Conservation (phyloP, 192 early-diverging fungal genomes). For the Umbelopsis vinacea region DNA sequence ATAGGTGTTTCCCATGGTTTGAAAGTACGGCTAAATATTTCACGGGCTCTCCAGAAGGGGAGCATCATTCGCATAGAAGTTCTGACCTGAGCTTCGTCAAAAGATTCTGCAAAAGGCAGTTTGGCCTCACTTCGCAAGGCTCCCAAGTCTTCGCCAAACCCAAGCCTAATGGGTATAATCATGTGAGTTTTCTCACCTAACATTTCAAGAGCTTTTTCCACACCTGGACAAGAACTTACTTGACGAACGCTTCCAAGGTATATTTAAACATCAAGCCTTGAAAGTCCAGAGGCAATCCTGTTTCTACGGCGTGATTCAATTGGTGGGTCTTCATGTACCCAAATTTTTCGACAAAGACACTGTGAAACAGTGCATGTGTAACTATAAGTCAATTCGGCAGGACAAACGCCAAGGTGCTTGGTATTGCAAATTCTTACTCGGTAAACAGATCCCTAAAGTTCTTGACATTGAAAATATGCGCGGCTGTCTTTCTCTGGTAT, state of each 20-base stretch:
- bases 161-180: conserved; percentile 27
- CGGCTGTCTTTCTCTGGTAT: conserved; percentile 58
- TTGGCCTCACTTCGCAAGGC: conserved; percentile 42
- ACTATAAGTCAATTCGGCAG: no score
- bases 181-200: not conserved
- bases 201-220: not conserved
- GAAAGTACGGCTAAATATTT: conserved; percentile 9
- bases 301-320: conserved; percentile 36
- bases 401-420: not conserved
- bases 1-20: conserved; percentile 25
- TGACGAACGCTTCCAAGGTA: conserved; percentile 52
- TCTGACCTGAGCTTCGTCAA: conserved; percentile 51
- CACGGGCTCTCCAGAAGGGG: conserved; percentile 20
- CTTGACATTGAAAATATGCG: conserved; percentile 44
- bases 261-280: conserved; percentile 51
- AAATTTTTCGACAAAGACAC: conserved; percentile 40
- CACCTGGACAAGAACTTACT: conserved; percentile 30
- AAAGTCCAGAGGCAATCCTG: conserved; percentile 41
- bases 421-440: conserved; percentile 31
- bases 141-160: conserved; percentile 55
- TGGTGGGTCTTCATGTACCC: conserved; percentile 23
- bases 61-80: conserved; percentile 39
- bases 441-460: conserved; percentile 46
- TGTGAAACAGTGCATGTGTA: conserved; percentile 1
- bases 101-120: conserved; percentile 53